Conservation (phyloP, 495 filamentous ascomycete genomes). For the Sordaria brevicollis region DNA sequence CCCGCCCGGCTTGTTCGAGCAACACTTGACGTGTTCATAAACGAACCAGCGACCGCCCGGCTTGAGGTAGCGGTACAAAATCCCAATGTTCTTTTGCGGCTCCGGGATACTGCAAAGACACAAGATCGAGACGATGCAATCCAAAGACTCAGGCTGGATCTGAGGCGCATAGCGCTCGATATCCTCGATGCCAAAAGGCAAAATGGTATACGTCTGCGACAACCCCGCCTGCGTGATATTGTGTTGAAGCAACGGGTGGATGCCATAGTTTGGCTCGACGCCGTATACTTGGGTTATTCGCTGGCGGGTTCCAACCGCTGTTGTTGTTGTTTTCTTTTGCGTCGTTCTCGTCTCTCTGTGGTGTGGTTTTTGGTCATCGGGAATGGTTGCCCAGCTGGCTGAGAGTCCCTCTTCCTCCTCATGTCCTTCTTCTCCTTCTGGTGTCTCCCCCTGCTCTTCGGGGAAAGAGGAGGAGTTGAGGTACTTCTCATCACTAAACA, state of each 20-base stretch:
- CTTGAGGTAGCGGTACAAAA: slow-evolving; percentile 52
- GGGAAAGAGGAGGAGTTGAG: too few relatives aligned
- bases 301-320: not conserved
- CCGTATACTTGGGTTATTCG: slow-evolving; percentile 50
- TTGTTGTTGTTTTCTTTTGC: not conserved
- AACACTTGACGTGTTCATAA: slow-evolving; percentile 56
- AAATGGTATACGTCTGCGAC: slow-evolving; percentile 50
- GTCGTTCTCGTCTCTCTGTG: not conserved
- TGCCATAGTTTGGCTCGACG: slow-evolving; percentile 51
- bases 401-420: not conserved
- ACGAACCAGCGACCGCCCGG: slow-evolving; percentile 59
- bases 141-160: slow-evolving; percentile 38
- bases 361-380: not conserved
- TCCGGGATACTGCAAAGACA: slow-evolving; percentile 65
- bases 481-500: slow-evolving; percentile 16
- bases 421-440: not conserved
- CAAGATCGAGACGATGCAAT: slow-evolving; percentile 58
- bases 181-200: slow-evolving; percentile 51
- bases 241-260: slow-evolving; percentile 41
- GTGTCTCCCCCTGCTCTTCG: too few relatives aligned
- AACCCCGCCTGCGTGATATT: slow-evolving; percentile 41
- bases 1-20: slow-evolving; percentile 20
- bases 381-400: not conserved
- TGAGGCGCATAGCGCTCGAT: slow-evolving; percentile 30
- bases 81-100: slow-evolving; percentile 43